These are phyloP conservation scores for Azolla pinnata DNA, from an alignment of 75 land plant genomes.

Conservation along the genomic window DNA sequence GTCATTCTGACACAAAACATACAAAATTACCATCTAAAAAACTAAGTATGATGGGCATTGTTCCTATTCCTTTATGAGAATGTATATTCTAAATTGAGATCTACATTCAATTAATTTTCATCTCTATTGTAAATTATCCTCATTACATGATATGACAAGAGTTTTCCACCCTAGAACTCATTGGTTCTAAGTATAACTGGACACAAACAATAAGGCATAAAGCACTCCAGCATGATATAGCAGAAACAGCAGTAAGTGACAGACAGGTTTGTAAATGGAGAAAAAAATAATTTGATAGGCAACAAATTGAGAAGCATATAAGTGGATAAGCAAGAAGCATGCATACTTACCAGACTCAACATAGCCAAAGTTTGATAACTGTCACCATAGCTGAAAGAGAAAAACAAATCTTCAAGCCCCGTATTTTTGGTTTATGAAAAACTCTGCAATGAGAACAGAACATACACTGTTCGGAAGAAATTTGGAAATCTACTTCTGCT, in stretches of 20 bases:
- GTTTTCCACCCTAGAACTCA: too few species aligned
- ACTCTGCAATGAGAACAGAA: not conserved
- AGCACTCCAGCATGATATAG: too few species aligned
- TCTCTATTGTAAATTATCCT: too few species aligned
- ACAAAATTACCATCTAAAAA: too few species aligned
- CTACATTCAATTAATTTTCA: too few species aligned
- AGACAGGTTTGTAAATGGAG: not conserved
- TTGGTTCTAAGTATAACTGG: too few species aligned
- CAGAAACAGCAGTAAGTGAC: not conserved
- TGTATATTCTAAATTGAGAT: too few species aligned
- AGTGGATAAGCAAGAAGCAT: conserved; percentile 1
- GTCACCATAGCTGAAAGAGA: conserved; percentile 20
- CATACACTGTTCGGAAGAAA: conserved; percentile 31
- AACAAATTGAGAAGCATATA: not conserved
- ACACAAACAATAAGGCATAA: too few species aligned
- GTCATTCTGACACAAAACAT: too few species aligned
- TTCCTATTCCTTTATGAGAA: too few species aligned
- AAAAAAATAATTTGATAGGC: not conserved
- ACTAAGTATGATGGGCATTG: too few species aligned
- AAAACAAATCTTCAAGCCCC: not conserved
- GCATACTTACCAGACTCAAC: conserved; percentile 15
- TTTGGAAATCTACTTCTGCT: conserved; percentile 13
- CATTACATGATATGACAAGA: too few species aligned
- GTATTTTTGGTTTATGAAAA: not conserved
- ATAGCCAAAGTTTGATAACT: conserved; percentile 23